These are phyloP conservation scores for Physcomitrium patens DNA, from an alignment of 225 moss, liverwort and hornwort species.

Conservation along the genomic window DNA sequence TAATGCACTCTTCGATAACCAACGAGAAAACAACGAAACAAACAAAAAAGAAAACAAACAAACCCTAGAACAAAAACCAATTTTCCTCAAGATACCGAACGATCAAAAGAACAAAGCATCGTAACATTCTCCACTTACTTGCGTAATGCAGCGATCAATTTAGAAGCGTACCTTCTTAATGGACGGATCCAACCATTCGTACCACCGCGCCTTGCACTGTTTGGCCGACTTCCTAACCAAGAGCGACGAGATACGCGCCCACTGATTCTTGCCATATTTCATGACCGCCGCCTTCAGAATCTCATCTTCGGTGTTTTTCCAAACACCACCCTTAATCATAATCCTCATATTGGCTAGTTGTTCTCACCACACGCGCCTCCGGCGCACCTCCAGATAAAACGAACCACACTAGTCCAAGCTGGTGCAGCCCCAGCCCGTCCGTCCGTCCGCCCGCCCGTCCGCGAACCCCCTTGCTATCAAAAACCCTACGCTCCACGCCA, in stretches of 20 bases:
- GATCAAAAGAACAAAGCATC: neutral
- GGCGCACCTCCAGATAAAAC: neutral
- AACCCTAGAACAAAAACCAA: slow-evolving; percentile 40
- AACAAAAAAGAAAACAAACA: slow-evolving; percentile 20
- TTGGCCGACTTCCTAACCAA: slow-evolving; percentile 94
- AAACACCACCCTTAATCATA: slow-evolving; percentile 97
- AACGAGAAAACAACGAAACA: neutral
- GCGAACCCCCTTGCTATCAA: neutral
- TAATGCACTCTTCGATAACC: neutral
- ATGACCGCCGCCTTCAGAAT: slow-evolving; percentile 97
- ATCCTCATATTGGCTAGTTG: slow-evolving; percentile 86
- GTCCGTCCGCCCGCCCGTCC: neutral
- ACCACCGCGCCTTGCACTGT: slow-evolving; percentile 98
- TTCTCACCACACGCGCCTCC: slow-evolving; percentile 13
- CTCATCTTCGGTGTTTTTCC: slow-evolving; percentile 99
- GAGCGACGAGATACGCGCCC: slow-evolving; percentile 91
- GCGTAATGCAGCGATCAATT: neutral
- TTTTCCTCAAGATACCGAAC: neutral
- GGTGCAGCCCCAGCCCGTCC: neutral
- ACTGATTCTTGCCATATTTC: slow-evolving; percentile 98
- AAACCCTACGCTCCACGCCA: too few species aligned
- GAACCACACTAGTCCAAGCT: neutral
- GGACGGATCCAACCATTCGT: slow-evolving; percentile 98
- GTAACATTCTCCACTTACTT: neutral
- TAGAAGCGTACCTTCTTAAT: slow-evolving; percentile 80